Conservation (phyloP, 2,329 filamentous ascomycete genomes). For the Colletotrichum sp. region DNA sequence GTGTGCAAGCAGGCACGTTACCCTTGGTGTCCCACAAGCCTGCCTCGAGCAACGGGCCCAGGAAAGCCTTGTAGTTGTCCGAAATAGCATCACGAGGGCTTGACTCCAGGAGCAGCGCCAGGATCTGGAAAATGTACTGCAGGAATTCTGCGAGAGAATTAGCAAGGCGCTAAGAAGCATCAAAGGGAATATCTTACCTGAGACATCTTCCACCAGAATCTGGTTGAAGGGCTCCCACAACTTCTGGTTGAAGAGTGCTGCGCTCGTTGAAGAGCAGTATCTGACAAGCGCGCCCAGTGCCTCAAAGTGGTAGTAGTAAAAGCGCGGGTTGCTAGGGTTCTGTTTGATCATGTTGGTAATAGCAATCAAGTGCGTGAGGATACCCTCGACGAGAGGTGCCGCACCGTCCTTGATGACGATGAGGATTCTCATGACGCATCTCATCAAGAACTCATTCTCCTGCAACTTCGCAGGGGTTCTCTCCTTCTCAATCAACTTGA, state of each 20-base stretch:
- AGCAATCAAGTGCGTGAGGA: constrained; percentile 83
- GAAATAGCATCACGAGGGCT: constrained; percentile 82
- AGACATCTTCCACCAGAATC: constrained; percentile 81
- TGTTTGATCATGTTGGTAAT: constrained; percentile 92
- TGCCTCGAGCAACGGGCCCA: constrained; percentile 80
- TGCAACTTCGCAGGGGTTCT: constrained; percentile 89
- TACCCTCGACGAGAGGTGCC: constrained; percentile 72
- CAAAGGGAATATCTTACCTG: constrained; percentile 55
- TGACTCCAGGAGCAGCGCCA: constrained; percentile 87
- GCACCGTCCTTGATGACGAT: constrained; percentile 91
- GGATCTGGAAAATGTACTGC: constrained; percentile 95
- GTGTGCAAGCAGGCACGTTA: constrained; percentile 89
- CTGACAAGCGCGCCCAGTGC: constrained; percentile 88
- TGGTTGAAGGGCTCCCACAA: constrained; percentile 84
- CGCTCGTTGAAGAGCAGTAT: constrained; percentile 69
- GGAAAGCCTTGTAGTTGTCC: constrained; percentile 78
- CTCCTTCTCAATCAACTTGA: constrained; percentile 88
- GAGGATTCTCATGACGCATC: constrained; percentile 96
- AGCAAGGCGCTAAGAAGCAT: constrained; percentile 23
- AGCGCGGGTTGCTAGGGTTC: constrained; percentile 96
- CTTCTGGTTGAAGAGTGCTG: constrained; percentile 76
- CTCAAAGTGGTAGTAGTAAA: constrained; percentile 99
- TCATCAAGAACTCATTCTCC: constrained; percentile 98
- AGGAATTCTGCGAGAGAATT: constrained; percentile 74
- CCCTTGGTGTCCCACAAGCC: constrained; percentile 89